A percentile compares a stretch with the other conserved stretches of the same genome.
Conservation (phyloP, 2,329 filamentous ascomycete species). For the Fusarium sp. region DNA sequence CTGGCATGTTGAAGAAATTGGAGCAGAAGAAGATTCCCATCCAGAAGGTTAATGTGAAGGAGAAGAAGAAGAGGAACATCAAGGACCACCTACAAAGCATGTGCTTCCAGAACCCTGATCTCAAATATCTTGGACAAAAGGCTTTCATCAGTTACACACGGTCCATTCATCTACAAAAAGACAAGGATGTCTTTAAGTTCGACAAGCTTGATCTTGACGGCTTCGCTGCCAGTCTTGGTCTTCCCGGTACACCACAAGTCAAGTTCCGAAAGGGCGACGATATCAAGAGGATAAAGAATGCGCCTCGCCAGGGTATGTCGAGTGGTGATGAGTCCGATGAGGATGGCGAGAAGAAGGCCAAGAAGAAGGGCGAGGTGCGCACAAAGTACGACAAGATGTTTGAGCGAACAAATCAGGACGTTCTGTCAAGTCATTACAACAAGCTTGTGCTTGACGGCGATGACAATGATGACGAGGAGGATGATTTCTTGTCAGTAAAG, state of each 20-base stretch:
- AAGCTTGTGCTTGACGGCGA: constrained; percentile 78
- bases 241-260: constrained; percentile 92
- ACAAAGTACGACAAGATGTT: constrained; percentile 99
- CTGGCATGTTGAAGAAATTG: constrained; percentile 86
- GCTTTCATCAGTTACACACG: constrained; percentile 92
- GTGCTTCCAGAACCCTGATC: constrained; percentile 92
- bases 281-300: constrained; percentile 87
- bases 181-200: constrained; percentile 91
- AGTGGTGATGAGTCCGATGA: constrained; percentile 69
- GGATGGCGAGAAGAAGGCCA: constrained; percentile 64
- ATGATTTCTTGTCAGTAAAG: constrained; percentile 90
- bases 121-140: constrained; percentile 96
- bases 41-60: constrained; percentile 84
- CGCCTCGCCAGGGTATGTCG: constrained; percentile 74
- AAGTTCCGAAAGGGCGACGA: constrained; percentile 93
- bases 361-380: constrained; percentile 78
- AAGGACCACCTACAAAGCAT: constrained; percentile 88
- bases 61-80: constrained; percentile 90
- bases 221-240: constrained; percentile 84
- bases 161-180: constrained; percentile 86
- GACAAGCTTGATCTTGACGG: constrained; percentile 85
- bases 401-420: constrained; percentile 94
- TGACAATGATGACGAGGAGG: constrained; percentile 63
- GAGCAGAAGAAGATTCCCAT: constrained; percentile 92
- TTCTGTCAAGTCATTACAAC: constrained; percentile 91